phyloP scores from a whole-genome alignment of 768 basidiomycete species.

The Thelephora ganbajun region DNA sequence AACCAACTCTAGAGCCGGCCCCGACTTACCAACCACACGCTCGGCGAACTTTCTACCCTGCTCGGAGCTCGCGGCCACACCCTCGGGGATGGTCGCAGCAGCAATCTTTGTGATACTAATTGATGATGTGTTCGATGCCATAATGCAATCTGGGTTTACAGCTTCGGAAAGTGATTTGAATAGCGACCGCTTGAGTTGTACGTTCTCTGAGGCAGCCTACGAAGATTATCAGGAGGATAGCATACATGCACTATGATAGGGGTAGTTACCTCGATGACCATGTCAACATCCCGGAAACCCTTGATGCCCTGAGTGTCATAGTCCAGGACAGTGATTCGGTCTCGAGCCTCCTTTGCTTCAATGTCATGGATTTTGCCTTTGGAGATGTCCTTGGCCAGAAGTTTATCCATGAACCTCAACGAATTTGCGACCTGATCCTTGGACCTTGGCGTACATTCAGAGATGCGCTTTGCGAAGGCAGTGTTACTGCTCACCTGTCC shows the following conservation, averaged over 20 bases:
- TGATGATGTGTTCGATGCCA: slow-evolving; percentile 88
- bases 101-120: slow-evolving; percentile 95
- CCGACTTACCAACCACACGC: slow-evolving; percentile 63
- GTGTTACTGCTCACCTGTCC: slow-evolving; percentile 29
- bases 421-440: slow-evolving; percentile 58
- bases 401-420: slow-evolving; percentile 59
- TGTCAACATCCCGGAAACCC: slow-evolving; percentile 66
- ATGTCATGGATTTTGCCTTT: slow-evolving; percentile 62
- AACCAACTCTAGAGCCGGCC: slow-evolving; percentile 4
- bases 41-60: slow-evolving; percentile 50
- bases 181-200: slow-evolving; percentile 64
- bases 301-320: slow-evolving; percentile 28
- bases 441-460: background rate
- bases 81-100: slow-evolving; percentile 52
- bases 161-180: slow-evolving; percentile 59
- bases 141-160: slow-evolving; percentile 58
- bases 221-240: background rate
- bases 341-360: slow-evolving; percentile 62
- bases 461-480: background rate
- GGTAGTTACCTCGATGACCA: slow-evolving; percentile 71
- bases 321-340: slow-evolving; percentile 48
- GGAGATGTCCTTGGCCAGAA: slow-evolving; percentile 78
- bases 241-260: background rate
- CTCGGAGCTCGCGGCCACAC: slow-evolving; percentile 41
- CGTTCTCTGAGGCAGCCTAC: slow-evolving; percentile 79